phyloP scores from a whole-genome alignment of 1,139 yeast species.

The Debaryomycetaceae sp. region DNA sequence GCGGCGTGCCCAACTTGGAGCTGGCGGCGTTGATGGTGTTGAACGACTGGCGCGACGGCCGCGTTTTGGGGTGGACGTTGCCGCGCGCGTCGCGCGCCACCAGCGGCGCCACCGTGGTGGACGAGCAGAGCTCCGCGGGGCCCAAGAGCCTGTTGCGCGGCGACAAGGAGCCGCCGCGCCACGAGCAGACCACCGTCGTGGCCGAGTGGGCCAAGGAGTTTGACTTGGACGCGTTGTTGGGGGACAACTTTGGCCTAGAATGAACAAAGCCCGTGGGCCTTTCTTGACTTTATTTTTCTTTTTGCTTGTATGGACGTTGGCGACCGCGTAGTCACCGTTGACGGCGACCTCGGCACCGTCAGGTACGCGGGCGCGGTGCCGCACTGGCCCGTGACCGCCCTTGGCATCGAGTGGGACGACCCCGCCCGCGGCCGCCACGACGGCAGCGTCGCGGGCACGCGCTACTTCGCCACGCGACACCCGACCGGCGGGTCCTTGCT shows the following conservation, averaged over 20 bases:
- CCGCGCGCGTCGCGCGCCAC: conserved; percentile 63
- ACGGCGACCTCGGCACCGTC: conserved; percentile 57
- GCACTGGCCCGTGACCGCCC: conserved; percentile 57
- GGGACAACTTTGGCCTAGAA: conserved; percentile 28
- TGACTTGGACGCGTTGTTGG: conserved; percentile 78
- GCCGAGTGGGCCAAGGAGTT: conserved; percentile 92
- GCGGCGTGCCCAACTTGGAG: conserved; percentile 86
- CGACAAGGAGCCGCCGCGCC: conserved; percentile 46
- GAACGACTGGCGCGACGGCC: conserved; percentile 97
- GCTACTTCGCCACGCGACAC: conserved; percentile 47
- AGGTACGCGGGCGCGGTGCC: conserved; percentile 55
- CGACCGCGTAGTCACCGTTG: conserved; percentile 43
- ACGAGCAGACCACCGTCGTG: conserved; percentile 79
- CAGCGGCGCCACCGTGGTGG: conserved; percentile 12
- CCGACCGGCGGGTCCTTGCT: conserved; percentile 62
- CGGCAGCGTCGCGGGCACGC: conserved; percentile 61
- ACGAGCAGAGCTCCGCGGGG: conserved; percentile 21
- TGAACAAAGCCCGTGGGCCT: background rate
- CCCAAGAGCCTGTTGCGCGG: conserved; percentile 44
- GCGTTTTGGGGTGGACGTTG: conserved; percentile 84
- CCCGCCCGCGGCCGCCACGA: conserved; percentile 68
- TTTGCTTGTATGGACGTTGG: conserved; percentile 1
- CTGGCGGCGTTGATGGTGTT: conserved; percentile 81
- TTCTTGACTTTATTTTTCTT: background rate
- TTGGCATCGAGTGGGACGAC: conserved; percentile 89